Percentiles rank a stretch among this genome's conserved stretches.
Evolutionary conservation across 208 protist species (phyloP).

Genomic region (Acanthamoeba quina): DNA sequence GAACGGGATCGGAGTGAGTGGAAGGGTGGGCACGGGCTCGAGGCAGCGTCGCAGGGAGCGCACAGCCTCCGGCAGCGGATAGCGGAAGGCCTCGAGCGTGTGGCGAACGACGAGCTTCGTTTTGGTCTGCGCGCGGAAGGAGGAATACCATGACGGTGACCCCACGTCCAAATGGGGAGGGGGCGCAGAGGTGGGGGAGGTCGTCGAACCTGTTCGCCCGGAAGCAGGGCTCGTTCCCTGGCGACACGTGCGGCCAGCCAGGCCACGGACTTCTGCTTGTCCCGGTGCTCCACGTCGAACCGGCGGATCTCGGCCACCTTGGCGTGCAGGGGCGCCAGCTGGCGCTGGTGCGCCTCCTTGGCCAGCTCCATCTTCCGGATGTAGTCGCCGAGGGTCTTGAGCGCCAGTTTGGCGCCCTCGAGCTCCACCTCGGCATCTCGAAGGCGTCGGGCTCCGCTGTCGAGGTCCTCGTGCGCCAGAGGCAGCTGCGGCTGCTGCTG

Average conservation of each 20-base stretch:
- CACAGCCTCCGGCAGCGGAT: neutral
- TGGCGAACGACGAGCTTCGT: neutral
- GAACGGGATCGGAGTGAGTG: neutral
- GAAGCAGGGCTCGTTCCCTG: neutral
- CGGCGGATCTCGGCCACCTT: neutral
- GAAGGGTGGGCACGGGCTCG: neutral
- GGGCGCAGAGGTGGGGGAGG: neutral
- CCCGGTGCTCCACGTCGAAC: neutral
- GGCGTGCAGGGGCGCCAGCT: neutral
- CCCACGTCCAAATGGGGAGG: neutral
- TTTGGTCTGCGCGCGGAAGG: neutral
- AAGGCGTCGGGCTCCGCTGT: neutral
- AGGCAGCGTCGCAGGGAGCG: constrained; percentile 8
- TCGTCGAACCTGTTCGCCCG: neutral
- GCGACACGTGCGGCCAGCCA: neutral
- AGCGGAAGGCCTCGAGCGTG: neutral
- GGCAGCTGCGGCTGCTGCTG: neutral
- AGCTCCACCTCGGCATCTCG: neutral
- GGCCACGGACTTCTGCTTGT: neutral
- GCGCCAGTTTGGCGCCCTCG: neutral
- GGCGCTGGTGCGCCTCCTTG: constrained; percentile 1
- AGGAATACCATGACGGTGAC: neutral
- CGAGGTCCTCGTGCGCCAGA: neutral
- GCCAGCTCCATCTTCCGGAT: neutral
- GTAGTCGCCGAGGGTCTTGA: constrained; percentile 10